A percentile compares a stretch with the other conserved stretches of the same genome.
phyloP scores from a whole-genome alignment of 768 basidiomycete genomes.

The Hemileccinum impolitum region DNA sequence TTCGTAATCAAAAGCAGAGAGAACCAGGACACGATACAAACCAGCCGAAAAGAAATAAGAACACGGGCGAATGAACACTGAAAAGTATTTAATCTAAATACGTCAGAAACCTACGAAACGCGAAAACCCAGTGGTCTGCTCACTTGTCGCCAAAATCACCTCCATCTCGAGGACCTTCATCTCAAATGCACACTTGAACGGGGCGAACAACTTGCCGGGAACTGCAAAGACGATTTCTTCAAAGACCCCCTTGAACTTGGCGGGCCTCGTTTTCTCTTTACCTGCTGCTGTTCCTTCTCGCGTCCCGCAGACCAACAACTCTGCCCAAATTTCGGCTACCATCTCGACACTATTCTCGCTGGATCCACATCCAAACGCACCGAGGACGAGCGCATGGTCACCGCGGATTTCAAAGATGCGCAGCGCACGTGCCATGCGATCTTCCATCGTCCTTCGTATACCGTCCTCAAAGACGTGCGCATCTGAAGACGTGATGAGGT shows the following conservation, averaged over 20 bases:
- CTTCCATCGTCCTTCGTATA: slow-evolving; percentile 41
- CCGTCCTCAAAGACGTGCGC: slow-evolving; percentile 36
- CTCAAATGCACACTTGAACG: slow-evolving; percentile 40
- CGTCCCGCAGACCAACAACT: slow-evolving; percentile 38
- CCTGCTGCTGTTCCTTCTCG: slow-evolving; percentile 18
- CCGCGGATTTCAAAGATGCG: slow-evolving; percentile 42
- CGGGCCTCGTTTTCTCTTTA: slow-evolving; percentile 16
- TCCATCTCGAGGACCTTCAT: slow-evolving; percentile 38
- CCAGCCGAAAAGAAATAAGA: background rate
- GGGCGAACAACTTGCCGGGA: slow-evolving; percentile 33
- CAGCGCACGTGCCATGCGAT: slow-evolving; percentile 46
- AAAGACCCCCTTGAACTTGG: slow-evolving; percentile 40
- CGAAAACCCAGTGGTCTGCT: slow-evolving; percentile 7
- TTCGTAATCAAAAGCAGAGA: background rate
- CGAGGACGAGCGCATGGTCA: slow-evolving; percentile 38
- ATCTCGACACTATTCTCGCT: slow-evolving; percentile 40
- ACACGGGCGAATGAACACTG: background rate
- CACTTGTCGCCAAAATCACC: slow-evolving; percentile 28
- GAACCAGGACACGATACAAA: background rate
- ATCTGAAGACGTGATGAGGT: slow-evolving; percentile 33
- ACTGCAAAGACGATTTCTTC: slow-evolving; percentile 44
- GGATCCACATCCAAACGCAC: slow-evolving; percentile 45
- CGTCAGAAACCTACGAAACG: background rate
- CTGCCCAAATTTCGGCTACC: slow-evolving; percentile 45
- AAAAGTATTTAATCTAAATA: background rate